A percentile compares a stretch with the other conserved stretches of the same genome.
Conservation (phyloP, 2,329 filamentous ascomycete genomes). For the Capronia coronata region DNA sequence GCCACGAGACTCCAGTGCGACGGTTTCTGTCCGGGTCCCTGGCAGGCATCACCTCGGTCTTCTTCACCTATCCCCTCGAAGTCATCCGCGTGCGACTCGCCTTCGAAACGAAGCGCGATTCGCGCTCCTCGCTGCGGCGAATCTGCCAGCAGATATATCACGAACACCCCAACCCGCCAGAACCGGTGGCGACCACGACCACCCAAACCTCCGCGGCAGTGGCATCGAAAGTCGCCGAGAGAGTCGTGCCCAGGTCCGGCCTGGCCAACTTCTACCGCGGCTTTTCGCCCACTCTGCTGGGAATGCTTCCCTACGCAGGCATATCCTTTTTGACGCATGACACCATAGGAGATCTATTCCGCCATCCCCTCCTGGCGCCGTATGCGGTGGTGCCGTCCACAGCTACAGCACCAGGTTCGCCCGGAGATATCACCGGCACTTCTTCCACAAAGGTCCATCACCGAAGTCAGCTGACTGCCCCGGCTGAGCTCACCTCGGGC, state of each 20-base stretch:
- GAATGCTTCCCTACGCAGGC: constrained; percentile 95
- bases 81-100: constrained; percentile 86
- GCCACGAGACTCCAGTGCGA: constrained; percentile 73
- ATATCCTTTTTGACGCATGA: constrained; percentile 95
- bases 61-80: constrained; percentile 93
- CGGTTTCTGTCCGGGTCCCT: constrained; percentile 47
- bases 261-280: constrained; percentile 91
- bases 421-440: constrained; percentile 22
- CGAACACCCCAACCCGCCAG: constrained; percentile 52
- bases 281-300: constrained; percentile 80
- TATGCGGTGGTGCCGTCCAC: constrained; percentile 67
- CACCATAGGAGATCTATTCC: constrained; percentile 75
- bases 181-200: constrained; percentile 29
- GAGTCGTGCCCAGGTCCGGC: constrained; percentile 57
- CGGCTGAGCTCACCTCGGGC: constrained; percentile 79
- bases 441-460: constrained; percentile 41
- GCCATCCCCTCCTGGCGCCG: constrained; percentile 57
- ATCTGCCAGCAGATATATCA: constrained; percentile 84
- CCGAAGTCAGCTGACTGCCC: constrained; percentile 68
- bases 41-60: constrained; percentile 77
- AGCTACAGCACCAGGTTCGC: constrained; percentile 30
- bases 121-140: constrained; percentile 61
- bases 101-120: constrained; percentile 78
- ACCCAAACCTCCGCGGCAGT: constrained; percentile 33
- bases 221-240: constrained; percentile 35